phyloP scores from a whole-genome alignment of 2,329 filamentous ascomycete species.

The Cercospora berteroae region DNA sequence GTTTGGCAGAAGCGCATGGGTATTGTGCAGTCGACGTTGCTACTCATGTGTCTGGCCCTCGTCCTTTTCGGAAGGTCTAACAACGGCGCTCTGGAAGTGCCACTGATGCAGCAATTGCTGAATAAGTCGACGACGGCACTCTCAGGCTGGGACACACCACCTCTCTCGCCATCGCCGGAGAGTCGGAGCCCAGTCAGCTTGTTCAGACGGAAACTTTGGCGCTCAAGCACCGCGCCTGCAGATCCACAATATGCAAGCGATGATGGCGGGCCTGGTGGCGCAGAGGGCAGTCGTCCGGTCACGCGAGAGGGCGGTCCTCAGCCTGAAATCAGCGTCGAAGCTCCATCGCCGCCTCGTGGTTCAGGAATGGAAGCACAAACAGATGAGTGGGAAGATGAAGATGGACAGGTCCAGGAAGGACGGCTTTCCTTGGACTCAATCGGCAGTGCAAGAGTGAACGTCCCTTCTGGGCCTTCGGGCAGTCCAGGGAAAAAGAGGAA shows the following conservation, averaged over 20 bases:
- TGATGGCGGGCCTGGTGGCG: conserved; percentile 8
- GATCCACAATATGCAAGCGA: conserved; percentile 10
- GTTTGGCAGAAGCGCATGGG: conserved; percentile 83
- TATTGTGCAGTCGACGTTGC: conserved; percentile 82
- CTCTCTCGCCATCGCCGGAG: conserved; percentile 38
- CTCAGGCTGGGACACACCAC: conserved; percentile 37
- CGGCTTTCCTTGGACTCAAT: not conserved
- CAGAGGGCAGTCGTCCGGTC: conserved; percentile 14
- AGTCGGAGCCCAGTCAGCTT: conserved; percentile 33
- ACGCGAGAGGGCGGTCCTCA: conserved; percentile 11
- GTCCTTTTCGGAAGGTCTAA: conserved; percentile 66
- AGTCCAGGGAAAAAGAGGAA: conserved; percentile 18
- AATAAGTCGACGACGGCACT: conserved; percentile 37
- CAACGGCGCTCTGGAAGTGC: conserved; percentile 41
- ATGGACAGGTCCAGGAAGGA: not conserved
- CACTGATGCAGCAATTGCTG: conserved; percentile 47
- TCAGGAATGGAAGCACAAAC: not conserved
- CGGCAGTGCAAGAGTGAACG: not conserved
- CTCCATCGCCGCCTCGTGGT: conserved; percentile 12
- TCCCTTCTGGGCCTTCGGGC: not conserved
- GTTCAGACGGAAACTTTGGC: conserved; percentile 37
- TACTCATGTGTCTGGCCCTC: conserved; percentile 81
- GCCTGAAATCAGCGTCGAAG: conserved; percentile 12
- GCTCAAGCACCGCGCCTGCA: conserved; percentile 32
- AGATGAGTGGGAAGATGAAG: conserved; percentile 6